These are phyloP conservation scores for Aspergillus ustus DNA, from an alignment of 2,329 filamentous ascomycete species.

Conservation along the genomic window DNA sequence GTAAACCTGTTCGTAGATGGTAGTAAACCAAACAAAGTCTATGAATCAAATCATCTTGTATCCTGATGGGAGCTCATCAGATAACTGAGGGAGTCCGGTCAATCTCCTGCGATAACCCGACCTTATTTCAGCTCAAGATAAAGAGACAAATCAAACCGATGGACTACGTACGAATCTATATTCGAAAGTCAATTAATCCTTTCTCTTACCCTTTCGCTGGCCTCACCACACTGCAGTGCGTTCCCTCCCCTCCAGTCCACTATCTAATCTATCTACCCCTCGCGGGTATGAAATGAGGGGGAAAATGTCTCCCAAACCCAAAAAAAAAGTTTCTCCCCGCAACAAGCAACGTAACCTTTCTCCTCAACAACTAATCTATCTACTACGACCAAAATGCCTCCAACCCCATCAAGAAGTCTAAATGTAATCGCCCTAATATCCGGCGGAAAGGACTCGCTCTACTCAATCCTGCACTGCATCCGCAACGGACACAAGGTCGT, in stretches of 20 bases:
- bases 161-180: too few relatives aligned
- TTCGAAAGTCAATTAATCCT: too few relatives aligned
- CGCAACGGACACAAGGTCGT: constrained; percentile 83
- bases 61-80: background rate
- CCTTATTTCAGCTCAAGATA: too few relatives aligned
- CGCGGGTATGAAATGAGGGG: background rate
- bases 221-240: background rate
- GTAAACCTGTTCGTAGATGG: background rate
- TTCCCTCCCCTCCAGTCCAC: background rate
- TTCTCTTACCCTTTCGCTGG: background rate
- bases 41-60: background rate
- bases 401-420: constrained; percentile 34
- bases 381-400: constrained; percentile 34
- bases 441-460: constrained; percentile 96
- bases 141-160: too few relatives aligned
- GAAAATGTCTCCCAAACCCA: background rate
- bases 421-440: constrained; percentile 93
- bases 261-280: constrained; percentile 1
- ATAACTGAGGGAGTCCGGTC: background rate
- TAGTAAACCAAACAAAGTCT: background rate
- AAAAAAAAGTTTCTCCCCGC: background rate
- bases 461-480: constrained; percentile 86
- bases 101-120: background rate
- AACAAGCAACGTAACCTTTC: constrained; percentile 40
- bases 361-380: constrained; percentile 31